Percentiles rank a stretch among this genome's conserved stretches.
Evolutionary conservation across 1,139 yeast genomes (phyloP).

Genomic region (Wickerhamomyces sp.): DNA sequence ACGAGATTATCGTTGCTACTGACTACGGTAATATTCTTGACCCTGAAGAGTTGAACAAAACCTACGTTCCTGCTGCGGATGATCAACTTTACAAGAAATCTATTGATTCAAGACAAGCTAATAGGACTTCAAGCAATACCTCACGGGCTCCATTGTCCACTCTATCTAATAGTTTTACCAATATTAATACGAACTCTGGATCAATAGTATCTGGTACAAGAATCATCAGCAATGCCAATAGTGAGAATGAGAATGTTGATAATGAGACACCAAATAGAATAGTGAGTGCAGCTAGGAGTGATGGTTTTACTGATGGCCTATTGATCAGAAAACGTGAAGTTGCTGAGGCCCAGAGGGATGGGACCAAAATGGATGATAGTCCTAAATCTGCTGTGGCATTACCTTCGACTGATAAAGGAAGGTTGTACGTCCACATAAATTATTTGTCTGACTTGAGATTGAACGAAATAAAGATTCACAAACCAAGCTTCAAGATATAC

Average conservation of each 20-base stretch:
- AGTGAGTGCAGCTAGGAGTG: neutral
- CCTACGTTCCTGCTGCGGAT: conserved; percentile 14
- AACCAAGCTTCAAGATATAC: conserved; percentile 64
- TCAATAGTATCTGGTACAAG: neutral
- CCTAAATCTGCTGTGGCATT: conserved; percentile 12
- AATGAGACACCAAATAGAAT: neutral
- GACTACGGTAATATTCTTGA: conserved; percentile 6
- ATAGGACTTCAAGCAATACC: conserved; percentile 6
- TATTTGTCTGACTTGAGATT: conserved; percentile 53
- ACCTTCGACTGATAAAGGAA: conserved; percentile 54
- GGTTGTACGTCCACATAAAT: conserved; percentile 63
- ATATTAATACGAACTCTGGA: neutral
- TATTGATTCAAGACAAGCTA: conserved; percentile 2
- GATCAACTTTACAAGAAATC: conserved; percentile 9
- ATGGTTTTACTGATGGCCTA: conserved; percentile 4
- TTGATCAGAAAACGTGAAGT: conserved; percentile 9
- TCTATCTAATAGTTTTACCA: conserved; percentile 2
- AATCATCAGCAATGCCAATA: conserved; percentile 5
- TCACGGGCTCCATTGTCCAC: conserved; percentile 15
- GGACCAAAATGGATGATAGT: neutral
- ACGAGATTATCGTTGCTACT: conserved; percentile 29
- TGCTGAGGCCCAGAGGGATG: neutral
- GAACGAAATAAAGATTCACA: conserved; percentile 49
- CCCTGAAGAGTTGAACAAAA: conserved; percentile 9
- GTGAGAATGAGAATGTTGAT: neutral